Evolutionary conservation across 805 yeast species (phyloP), one percentile per base, ranked within the genome.

Genomic region (Clavispora santaluciae): DNA sequence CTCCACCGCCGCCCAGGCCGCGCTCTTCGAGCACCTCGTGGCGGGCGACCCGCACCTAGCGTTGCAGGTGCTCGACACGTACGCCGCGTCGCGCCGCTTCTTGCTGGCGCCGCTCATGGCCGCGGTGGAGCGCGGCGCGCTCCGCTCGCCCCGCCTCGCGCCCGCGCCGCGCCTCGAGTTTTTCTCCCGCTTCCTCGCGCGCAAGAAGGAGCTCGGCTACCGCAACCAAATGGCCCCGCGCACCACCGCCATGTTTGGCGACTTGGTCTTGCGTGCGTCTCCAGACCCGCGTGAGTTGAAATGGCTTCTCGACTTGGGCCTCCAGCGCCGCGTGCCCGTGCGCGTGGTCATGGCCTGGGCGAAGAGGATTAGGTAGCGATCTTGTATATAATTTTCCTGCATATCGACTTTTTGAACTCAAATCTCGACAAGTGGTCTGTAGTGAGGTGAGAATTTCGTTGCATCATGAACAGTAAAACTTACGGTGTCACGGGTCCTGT

Each of bases 401-500:
- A 38, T 22, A 15, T 24, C 12, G 4, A 13, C 6, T 5, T 9
- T 7, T 30, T 38, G 42, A 13, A 8, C 35, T 20, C 38, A 40
- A 11, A 13, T 45, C 43, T 17, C 39, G 31, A 28, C 37, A 20
- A 6, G 13, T 17, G 9, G 39, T 26, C 30, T 26, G 31, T 6
- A 33, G 33, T 16, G 29, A 7, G 13, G 11, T 9, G 5, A 25
- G 29, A 25, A 6, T 11, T 9, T 25, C 29, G 17, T 25, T 9
- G 15, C 11, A 21, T 4, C 6, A 29, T 21, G 38, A 22, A 17
- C 6, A 16, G 40, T 11, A 45, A 44, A 40, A 40, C 54, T 3
- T 81, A 69, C 51, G 93, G 93, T 33, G 86, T 85, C 22, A 85
- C 93, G 15, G 78, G 77, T 16, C 97, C 98, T 1, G 85, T 91